These are phyloP conservation scores for Tolypocladium guangdongense DNA, from an alignment of 2,329 filamentous ascomycete species.

Conservation along the genomic window DNA sequence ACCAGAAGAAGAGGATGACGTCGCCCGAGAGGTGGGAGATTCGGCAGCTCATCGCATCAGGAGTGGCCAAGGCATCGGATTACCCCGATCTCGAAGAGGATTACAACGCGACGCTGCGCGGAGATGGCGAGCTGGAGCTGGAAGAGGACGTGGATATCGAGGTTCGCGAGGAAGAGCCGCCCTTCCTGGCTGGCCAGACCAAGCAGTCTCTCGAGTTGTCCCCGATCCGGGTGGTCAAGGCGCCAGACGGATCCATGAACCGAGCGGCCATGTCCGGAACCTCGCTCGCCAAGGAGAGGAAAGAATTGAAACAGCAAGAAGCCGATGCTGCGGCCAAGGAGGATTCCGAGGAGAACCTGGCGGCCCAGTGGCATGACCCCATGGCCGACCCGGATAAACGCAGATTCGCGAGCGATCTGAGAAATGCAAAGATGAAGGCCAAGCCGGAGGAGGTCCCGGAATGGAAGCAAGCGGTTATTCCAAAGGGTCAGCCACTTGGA, in stretches of 20 bases:
- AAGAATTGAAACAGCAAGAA: constrained; percentile 82
- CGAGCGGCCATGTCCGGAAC: constrained; percentile 92
- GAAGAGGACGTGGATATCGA: constrained; percentile 98
- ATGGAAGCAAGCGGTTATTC: constrained; percentile 79
- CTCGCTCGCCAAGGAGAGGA: constrained; percentile 75
- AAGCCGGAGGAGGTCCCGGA: constrained; percentile 68
- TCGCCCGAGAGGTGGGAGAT: constrained; percentile 98
- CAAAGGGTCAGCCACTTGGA: constrained; percentile 69
- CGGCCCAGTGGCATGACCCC: constrained; percentile 91
- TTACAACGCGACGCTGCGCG: constrained; percentile 76
- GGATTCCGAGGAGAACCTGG: constrained; percentile 70
- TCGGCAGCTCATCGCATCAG: constrained; percentile 88
- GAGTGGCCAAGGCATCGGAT: constrained; percentile 83
- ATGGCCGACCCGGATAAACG: constrained; percentile 80
- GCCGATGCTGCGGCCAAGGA: constrained; percentile 64
- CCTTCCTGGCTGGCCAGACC: constrained; percentile 90
- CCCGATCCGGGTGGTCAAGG: constrained; percentile 92
- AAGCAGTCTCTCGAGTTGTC: constrained; percentile 93
- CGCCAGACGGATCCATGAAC: constrained; percentile 96
- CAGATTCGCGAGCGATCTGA: constrained; percentile 81
- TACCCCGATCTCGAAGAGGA: constrained; percentile 94
- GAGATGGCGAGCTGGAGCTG: constrained; percentile 78
- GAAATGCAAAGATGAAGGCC: constrained; percentile 51
- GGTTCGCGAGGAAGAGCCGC: constrained; percentile 89
- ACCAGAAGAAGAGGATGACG: constrained; percentile 82